A percentile compares a stretch with the other conserved stretches of the same genome.
Evolutionary conservation across 2,329 filamentous ascomycete genomes (phyloP).

Genomic region (Zymoseptoria ardabiliae): DNA sequence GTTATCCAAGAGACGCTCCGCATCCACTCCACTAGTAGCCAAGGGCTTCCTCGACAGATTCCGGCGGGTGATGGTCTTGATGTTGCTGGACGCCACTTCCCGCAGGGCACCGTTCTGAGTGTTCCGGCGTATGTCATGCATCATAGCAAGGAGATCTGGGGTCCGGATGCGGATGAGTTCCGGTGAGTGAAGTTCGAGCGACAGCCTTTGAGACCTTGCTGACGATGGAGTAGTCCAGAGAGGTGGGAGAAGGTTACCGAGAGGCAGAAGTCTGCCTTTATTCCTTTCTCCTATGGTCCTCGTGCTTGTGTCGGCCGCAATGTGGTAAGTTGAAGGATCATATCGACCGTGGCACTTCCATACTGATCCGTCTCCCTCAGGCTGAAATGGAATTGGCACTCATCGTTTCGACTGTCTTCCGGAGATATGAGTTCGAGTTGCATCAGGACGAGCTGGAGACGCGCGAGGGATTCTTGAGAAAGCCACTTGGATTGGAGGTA

Average conservation of each 20-base stretch:
- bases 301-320: slow-evolving; percentile 39
- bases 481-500: slow-evolving; percentile 27
- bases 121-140: slow-evolving; percentile 37
- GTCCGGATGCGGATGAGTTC: slow-evolving; percentile 35
- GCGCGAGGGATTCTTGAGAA: slow-evolving; percentile 30
- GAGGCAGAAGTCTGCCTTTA: slow-evolving; percentile 33
- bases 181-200: slow-evolving; percentile 31
- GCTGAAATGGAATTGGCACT: slow-evolving; percentile 37
- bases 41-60: slow-evolving; percentile 72
- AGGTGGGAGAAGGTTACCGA: slow-evolving; percentile 31
- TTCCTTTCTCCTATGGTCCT: slow-evolving; percentile 37
- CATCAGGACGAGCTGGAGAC: slow-evolving; percentile 30
- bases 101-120: slow-evolving; percentile 37
- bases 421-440: slow-evolving; percentile 30
- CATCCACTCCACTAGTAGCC: slow-evolving; percentile 76
- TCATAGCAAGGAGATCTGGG: slow-evolving; percentile 36
- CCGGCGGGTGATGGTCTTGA: slow-evolving; percentile 57
- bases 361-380: slow-evolving; percentile 5
- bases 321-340: slow-evolving; percentile 20
- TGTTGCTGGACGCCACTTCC: slow-evolving; percentile 62
- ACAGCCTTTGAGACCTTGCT: background rate
- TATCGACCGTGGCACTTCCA: background rate
- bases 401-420: slow-evolving; percentile 32
- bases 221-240: slow-evolving; percentile 32
- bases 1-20: slow-evolving; percentile 80